These are phyloP conservation scores for Candida gorgasii DNA, from an alignment of 805 yeast genomes.

Conservation along the genomic window DNA sequence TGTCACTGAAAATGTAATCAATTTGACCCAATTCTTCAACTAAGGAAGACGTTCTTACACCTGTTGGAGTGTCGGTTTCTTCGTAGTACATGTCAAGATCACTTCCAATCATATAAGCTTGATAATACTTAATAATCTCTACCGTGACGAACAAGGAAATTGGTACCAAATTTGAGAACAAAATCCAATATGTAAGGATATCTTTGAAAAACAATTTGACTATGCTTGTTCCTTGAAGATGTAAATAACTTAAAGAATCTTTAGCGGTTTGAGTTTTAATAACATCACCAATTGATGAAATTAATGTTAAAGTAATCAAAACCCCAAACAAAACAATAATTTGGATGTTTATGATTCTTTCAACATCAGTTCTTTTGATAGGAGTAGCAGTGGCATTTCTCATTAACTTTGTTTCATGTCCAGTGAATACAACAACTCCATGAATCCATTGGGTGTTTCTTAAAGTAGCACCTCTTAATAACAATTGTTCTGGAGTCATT, in stretches of 20 bases:
- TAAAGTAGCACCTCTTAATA: slow-evolving; percentile 92
- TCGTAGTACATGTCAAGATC: slow-evolving; percentile 92
- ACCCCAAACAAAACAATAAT: slow-evolving; percentile 85
- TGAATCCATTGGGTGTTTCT: slow-evolving; percentile 95
- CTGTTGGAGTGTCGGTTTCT: slow-evolving; percentile 88
- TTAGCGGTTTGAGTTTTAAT: slow-evolving; percentile 60
- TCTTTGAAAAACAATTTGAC: slow-evolving; percentile 79
- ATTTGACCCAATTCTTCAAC: slow-evolving; percentile 98
- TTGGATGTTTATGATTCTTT: slow-evolving; percentile 89
- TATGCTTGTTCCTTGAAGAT: slow-evolving; percentile 65
- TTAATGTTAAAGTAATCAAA: slow-evolving; percentile 68
- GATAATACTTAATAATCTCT: slow-evolving; percentile 92
- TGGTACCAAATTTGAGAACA: slow-evolving; percentile 96
- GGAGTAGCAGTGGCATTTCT: slow-evolving; percentile 99
- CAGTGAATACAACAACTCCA: slow-evolving; percentile 92
- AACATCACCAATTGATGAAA: slow-evolving; percentile 88
- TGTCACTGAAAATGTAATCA: slow-evolving; percentile 93
- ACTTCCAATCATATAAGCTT: slow-evolving; percentile 89
- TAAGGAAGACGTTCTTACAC: slow-evolving; percentile 90
- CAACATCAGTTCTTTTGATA: slow-evolving; percentile 95
- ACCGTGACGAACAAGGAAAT: slow-evolving; percentile 95
- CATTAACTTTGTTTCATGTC: slow-evolving; percentile 98
- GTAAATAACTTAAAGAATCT: slow-evolving; percentile 59
- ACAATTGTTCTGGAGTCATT: slow-evolving; percentile 84
- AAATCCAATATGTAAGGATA: slow-evolving; percentile 90